Percentiles rank a stretch among this genome's conserved stretches.
Evolutionary conservation across 371 early-diverging fungal genomes (phyloP).

Genomic region (Nematocida ausubeli): DNA sequence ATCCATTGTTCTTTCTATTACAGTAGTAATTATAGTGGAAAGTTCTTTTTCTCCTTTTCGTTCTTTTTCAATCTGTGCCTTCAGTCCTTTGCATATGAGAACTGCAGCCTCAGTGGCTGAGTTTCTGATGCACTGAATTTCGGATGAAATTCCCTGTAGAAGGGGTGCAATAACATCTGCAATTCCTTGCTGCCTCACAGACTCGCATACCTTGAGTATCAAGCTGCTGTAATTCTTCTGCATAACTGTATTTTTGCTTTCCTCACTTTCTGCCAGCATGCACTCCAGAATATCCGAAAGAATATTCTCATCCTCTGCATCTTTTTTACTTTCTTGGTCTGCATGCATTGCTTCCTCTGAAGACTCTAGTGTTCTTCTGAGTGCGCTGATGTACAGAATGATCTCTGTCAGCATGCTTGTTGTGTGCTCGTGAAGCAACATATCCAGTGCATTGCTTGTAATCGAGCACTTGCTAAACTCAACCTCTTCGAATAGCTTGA

Average conservation of each 20-base stretch:
- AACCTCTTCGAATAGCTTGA: slow-evolving; percentile 40
- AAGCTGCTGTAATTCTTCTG: slow-evolving; percentile 40
- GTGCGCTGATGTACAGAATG: slow-evolving; percentile 22
- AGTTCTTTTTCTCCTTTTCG: slow-evolving; percentile 57
- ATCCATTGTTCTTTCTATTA: slow-evolving; percentile 60
- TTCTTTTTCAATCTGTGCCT: slow-evolving; percentile 21
- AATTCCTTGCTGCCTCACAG: background rate
- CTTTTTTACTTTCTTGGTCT: background rate
- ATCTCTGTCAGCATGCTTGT: slow-evolving; percentile 28
- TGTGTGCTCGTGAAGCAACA: slow-evolving; percentile 52
- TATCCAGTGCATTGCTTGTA: background rate
- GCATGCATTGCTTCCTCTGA: too few relatives aligned
- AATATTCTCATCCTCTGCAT: background rate
- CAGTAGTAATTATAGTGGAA: slow-evolving; percentile 13
- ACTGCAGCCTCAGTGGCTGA: slow-evolving; percentile 57
- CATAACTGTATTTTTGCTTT: slow-evolving; percentile 25
- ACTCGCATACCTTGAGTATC: slow-evolving; percentile 3
- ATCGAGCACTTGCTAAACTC: background rate
- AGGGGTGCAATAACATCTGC: slow-evolving; percentile 6
- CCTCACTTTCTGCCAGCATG: slow-evolving; percentile 13
- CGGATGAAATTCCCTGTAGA: slow-evolving; percentile 18
- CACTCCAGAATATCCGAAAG: slow-evolving; percentile 24
- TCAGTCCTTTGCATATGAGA: slow-evolving; percentile 47
- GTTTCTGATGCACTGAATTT: slow-evolving; percentile 54
- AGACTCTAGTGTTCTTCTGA: background rate